A percentile compares a stretch with the other conserved stretches of the same genome.
Conservation (phyloP, 805 yeast genomes). For the Pichia occidentalis region DNA sequence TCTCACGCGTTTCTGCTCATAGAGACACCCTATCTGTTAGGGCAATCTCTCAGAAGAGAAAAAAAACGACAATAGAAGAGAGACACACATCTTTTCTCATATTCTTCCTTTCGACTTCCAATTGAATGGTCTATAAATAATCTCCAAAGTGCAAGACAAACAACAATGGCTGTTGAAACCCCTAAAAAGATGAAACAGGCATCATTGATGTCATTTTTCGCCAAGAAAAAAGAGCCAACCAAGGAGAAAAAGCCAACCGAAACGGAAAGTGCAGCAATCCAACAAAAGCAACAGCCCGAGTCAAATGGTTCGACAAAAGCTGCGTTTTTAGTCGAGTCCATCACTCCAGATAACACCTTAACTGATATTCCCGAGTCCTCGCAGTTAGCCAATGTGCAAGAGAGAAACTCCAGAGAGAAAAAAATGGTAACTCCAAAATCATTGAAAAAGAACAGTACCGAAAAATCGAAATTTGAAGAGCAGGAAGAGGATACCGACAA, state of each 20-base stretch:
- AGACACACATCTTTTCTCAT: background rate
- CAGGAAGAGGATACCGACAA: background rate
- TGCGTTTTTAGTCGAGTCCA: constrained; percentile 10
- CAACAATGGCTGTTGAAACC: constrained; percentile 3
- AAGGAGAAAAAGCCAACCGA: background rate
- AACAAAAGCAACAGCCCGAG: background rate
- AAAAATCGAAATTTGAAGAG: background rate
- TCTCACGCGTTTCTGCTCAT: too few species aligned
- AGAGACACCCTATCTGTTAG: too few species aligned
- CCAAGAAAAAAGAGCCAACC: constrained; percentile 10
- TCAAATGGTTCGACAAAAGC: background rate
- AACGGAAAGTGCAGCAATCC: background rate
- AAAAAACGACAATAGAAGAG: too few species aligned
- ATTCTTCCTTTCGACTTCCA: background rate
- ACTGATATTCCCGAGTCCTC: constrained; percentile 9
- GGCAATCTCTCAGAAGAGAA: too few species aligned
- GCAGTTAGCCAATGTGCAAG: too few species aligned
- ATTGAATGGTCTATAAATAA: too few species aligned
- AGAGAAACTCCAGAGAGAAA: too few species aligned
- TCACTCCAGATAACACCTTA: constrained; percentile 26
- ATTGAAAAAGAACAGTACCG: background rate
- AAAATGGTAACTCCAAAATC: constrained; percentile 15
- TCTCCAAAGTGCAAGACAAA: too few species aligned
- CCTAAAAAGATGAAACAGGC: constrained; percentile 23
- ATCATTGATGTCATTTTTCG: constrained; percentile 29